These are phyloP conservation scores for Acmispon strigosus DNA, from an alignment of 306 rosid species.

Conservation along the genomic window DNA sequence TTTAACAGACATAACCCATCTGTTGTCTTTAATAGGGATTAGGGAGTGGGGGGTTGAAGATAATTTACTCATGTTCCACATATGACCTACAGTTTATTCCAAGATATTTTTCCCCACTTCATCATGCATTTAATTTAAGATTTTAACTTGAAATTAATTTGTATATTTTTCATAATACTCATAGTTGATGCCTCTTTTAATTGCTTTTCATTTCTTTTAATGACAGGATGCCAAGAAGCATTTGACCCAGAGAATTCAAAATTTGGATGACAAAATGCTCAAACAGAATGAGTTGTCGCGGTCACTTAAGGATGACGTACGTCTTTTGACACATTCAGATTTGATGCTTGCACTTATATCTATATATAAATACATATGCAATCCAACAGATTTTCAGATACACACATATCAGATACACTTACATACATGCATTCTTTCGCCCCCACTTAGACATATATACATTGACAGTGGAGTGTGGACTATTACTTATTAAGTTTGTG, in stretches of 20 bases:
- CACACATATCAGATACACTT: neutral
- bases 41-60: neutral
- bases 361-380: neutral
- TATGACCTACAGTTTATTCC: neutral
- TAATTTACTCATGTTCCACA: neutral
- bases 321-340: constrained; percentile 18
- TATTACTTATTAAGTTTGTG: too few relatives aligned
- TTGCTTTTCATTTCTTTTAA: constrained; percentile 17
- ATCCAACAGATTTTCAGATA: neutral
- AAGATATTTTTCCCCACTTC: neutral
- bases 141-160: neutral
- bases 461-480: too few relatives aligned
- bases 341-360: constrained; percentile 7
- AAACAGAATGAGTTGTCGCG: constrained; percentile 71
- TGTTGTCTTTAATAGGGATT: neutral
- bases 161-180: neutral
- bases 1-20: neutral
- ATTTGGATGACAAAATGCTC: constrained; percentile 79
- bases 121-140: neutral
- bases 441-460: neutral
- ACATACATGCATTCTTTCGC: neutral
- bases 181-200: neutral
- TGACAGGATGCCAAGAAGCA: constrained; percentile 90
- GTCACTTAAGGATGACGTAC: constrained; percentile 64
- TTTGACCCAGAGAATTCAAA: constrained; percentile 84